Percentiles rank a stretch among this genome's conserved stretches.
Evolutionary conservation across 345 rosid genomes (phyloP).

Genomic region (Syzygium oleosum): DNA sequence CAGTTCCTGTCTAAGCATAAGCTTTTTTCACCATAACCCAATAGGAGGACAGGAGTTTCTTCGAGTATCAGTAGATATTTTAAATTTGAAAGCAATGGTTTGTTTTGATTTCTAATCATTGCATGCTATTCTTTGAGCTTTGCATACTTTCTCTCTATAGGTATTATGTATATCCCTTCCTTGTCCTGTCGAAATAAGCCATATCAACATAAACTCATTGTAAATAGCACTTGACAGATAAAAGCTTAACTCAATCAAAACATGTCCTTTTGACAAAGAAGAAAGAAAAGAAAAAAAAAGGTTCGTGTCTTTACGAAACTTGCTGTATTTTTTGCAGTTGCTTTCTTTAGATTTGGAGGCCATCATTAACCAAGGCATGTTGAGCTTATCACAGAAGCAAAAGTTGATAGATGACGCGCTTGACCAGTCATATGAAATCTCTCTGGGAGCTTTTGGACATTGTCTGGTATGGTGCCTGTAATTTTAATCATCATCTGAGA

Average conservation of each 20-base stretch:
- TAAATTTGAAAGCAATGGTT: background rate
- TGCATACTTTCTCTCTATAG: background rate
- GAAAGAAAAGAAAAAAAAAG: background rate
- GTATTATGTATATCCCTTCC: background rate
- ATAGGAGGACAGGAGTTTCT: background rate
- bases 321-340: conserved; percentile 17
- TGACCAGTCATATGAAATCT: conserved; percentile 43
- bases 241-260: background rate
- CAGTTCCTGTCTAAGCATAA: background rate
- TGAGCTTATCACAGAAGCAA: conserved; percentile 38
- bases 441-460: conserved; percentile 49
- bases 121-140: background rate
- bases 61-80: background rate
- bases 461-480: conserved; percentile 36
- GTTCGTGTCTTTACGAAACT: background rate
- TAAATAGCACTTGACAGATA: background rate
- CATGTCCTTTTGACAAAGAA: background rate
- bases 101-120: background rate
- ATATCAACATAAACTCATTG: background rate
- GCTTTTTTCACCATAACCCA: background rate
- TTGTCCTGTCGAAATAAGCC: background rate
- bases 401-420: conserved; percentile 44
- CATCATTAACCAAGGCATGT: conserved; percentile 39
- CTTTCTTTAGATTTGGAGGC: conserved; percentile 49
- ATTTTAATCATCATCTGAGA: background rate